A percentile compares a stretch with the other conserved stretches of the same genome.
Evolutionary conservation across 371 early-diverging fungal genomes (phyloP).

Genomic region (Batkoa obscura): DNA sequence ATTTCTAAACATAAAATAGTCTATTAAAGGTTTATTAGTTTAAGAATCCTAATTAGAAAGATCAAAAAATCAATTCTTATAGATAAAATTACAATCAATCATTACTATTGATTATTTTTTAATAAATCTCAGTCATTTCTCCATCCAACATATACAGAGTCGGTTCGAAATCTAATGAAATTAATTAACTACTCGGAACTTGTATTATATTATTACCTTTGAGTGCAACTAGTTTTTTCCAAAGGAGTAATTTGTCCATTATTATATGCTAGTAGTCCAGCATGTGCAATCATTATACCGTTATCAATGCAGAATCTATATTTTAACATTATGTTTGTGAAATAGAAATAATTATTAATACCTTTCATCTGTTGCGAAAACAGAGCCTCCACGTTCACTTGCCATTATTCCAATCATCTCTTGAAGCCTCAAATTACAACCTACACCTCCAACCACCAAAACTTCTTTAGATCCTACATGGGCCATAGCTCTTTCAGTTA

Average conservation of each 20-base stretch:
- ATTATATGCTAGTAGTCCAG: conserved; percentile 65
- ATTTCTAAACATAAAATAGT: no score
- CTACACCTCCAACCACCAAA: conserved; percentile 98
- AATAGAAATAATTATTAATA: conserved; percentile 11
- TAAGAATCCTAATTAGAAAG: no score
- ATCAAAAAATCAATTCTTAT: no score
- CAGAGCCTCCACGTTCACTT: conserved; percentile 65
- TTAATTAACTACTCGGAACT: background rate
- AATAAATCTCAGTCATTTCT: conserved; percentile 20
- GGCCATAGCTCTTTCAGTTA: conserved; percentile 99
- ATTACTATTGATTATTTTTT: no score
- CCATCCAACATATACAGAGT: conserved; percentile 83
- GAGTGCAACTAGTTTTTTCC: conserved; percentile 82
- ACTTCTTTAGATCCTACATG: conserved; percentile 89
- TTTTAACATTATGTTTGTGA: background rate
- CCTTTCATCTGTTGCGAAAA: conserved; percentile 96
- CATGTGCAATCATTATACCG: conserved; percentile 99
- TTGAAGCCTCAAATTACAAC: conserved; percentile 92
- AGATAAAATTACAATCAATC: no score
- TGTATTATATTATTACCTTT: conserved; percentile 30
- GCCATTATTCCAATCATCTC: conserved; percentile 98
- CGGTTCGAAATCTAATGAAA: conserved; percentile 54
- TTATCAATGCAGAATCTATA: conserved; percentile 95
- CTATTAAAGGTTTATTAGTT: no score
- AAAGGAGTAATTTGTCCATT: conserved; percentile 54